These are phyloP conservation scores for Neoscytalidium dimidiatum DNA, from an alignment of 2,329 filamentous ascomycete species.

Conservation along the genomic window DNA sequence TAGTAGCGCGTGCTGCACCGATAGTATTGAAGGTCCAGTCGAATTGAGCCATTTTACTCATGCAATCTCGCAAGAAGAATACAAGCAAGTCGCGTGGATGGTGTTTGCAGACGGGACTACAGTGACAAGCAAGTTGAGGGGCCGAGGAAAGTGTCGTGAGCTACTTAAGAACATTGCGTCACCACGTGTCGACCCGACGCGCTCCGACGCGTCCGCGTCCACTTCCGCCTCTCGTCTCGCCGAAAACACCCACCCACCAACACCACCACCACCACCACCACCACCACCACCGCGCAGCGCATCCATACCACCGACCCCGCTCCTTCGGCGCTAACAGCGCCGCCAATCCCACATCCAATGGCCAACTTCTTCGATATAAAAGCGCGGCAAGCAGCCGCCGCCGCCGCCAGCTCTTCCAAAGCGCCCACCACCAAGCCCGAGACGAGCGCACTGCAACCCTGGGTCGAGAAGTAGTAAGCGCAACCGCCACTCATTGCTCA, in stretches of 20 bases:
- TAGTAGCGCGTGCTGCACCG: too few relatives aligned
- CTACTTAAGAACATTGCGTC: background rate
- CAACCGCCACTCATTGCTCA: background rate
- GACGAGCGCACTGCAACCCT: conserved; percentile 74
- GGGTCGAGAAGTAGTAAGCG: conserved; percentile 96
- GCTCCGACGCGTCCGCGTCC: background rate
- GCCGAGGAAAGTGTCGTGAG: too few relatives aligned
- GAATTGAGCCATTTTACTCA: too few relatives aligned
- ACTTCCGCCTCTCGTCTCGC: background rate
- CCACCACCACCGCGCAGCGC: background rate
- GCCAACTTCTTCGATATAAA: conserved; percentile 95
- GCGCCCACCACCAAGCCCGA: conserved; percentile 63
- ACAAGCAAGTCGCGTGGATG: too few relatives aligned
- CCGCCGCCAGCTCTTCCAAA: conserved; percentile 69
- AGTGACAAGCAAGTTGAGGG: too few relatives aligned
- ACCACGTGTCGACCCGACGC: conserved; percentile 15
- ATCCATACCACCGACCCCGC: background rate
- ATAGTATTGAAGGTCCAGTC: too few relatives aligned
- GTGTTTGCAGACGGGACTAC: too few relatives aligned
- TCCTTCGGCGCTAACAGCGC: too few relatives aligned
- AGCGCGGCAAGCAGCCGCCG: conserved; percentile 75
- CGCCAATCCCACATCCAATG: conserved; percentile 53
- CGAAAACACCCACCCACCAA: background rate
- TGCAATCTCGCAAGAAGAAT: too few relatives aligned
- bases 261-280: background rate